Conservation (phyloP, 768 basidiomycete genomes). For the Royoungia palumana region DNA sequence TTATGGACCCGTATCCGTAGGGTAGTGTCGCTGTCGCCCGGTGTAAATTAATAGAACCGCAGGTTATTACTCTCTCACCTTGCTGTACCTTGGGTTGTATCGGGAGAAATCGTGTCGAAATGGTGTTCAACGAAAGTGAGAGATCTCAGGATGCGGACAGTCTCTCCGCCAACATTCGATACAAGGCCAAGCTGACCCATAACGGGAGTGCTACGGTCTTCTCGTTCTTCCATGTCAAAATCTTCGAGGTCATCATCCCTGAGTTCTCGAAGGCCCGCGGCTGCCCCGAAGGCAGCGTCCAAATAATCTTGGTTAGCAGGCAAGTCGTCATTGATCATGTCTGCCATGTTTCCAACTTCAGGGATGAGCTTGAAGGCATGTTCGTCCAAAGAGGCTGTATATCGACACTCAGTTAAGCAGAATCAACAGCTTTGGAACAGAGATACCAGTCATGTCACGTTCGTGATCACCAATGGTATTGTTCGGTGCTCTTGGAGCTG, state of each 20-base stretch:
- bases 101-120: constrained; percentile 63
- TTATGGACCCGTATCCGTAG: constrained; percentile 56
- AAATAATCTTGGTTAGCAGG: constrained; percentile 88
- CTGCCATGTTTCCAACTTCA: constrained; percentile 74
- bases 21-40: constrained; percentile 45
- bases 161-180: constrained; percentile 77
- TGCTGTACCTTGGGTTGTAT: constrained; percentile 41
- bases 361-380: constrained; percentile 73
- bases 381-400: constrained; percentile 72
- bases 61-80: constrained; percentile 39
- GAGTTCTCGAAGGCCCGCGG: constrained; percentile 71
- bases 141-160: constrained; percentile 69
- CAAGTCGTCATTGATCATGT: constrained; percentile 89
- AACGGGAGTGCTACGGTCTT: constrained; percentile 11
- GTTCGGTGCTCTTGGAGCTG: constrained; percentile 3
- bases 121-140: constrained; percentile 73
- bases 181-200: constrained; percentile 41
- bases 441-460: constrained; percentile 29
- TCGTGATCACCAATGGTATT: constrained; percentile 3
- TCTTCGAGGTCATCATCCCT: constrained; percentile 72
- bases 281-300: constrained; percentile 75
- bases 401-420: constrained; percentile 2
- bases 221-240: constrained; percentile 41
- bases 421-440: neutral
- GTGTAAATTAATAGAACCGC: constrained; percentile 5